Base-by-base conservation (phyloP, 495 filamentous ascomycete species). In the Penicillium flavigenum region DNA sequence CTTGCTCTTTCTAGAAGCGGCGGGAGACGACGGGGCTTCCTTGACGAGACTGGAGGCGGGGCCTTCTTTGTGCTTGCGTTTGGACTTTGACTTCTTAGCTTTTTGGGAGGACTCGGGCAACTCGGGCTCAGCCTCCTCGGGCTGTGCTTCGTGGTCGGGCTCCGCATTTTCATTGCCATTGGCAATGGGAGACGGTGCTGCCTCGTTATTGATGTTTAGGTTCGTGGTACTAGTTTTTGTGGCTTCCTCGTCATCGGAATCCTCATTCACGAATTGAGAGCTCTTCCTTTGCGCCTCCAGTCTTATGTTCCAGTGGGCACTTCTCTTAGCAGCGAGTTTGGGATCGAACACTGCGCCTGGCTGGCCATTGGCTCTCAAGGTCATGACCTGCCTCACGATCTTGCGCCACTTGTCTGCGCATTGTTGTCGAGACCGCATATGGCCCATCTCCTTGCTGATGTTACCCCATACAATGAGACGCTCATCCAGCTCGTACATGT, bases 371-470 rank as follows among this genome's bases (percentile, higher is more conserved):
- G 56, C 58, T n/a, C 69, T 71, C 42, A 32, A 26, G 0, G 36
- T 26, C 22, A 54, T 17, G 6, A 73, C 61, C 12, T 57, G 65
- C 16, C 29, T 50, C 32, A 63, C 61, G 14, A 73, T 51, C 48
- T 77, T 79, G 38, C 77, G 74, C 73, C 73, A 79, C 56, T 76
- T 78, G 54, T 79, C 76, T 7, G 74, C 72, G 43, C 73, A 76
- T 52, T 79, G 77, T 39, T 79, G 74, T 39, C 74, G 66, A 24
- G 75, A 76, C 5, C 77, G 70, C 9, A 51, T 54, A 47, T 77
- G 62, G 1, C 51, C 22, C 56, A 79, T 66, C 1, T 32, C 34
- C 20, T 70, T 47, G 54, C 77, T 78, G 6, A 78, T 56, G 16
- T 43, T 44, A 16, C 72, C 70, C 77, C 77, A 79, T 8, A 53